These are phyloP conservation scores for Yamadazyma oceani DNA, from an alignment of 1,139 yeast species.

Conservation along the genomic window DNA sequence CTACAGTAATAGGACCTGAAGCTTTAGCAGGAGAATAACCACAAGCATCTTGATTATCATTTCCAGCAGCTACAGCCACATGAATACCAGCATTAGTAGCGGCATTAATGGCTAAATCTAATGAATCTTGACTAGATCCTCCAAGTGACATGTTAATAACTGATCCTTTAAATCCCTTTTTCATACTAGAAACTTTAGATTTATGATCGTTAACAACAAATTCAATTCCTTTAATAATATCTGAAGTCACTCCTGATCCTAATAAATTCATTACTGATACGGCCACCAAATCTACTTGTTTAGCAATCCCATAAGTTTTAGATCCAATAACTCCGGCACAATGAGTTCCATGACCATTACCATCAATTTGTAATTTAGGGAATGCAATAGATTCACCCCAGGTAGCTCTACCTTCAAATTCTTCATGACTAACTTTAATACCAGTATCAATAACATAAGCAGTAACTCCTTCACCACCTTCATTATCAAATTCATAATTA, in stretches of 20 bases:
- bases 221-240: conserved; percentile 80
- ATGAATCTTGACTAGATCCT: conserved; percentile 75
- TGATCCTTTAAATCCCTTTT: conserved; percentile 76
- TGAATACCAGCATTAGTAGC: conserved; percentile 80
- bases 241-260: conserved; percentile 81
- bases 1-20: conserved; percentile 73
- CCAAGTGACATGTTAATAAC: conserved; percentile 91
- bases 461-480: conserved; percentile 91
- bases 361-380: conserved; percentile 82
- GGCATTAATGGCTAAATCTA: conserved; percentile 81
- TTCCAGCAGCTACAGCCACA: conserved; percentile 89
- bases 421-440: conserved; percentile 74
- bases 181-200: conserved; percentile 52
- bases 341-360: conserved; percentile 94
- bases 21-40: conserved; percentile 82
- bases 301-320: conserved; percentile 74
- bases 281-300: conserved; percentile 71
- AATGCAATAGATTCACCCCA: conserved; percentile 93
- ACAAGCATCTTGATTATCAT: conserved; percentile 83
- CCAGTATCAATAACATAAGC: conserved; percentile 95
- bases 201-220: conserved; percentile 68
- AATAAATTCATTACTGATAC: conserved; percentile 74
- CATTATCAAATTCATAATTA: conserved; percentile 77
- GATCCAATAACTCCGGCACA: conserved; percentile 87
- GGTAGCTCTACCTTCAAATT: conserved; percentile 86